Evolutionary conservation across 1,284 basidiomycete species (phyloP), one percentile per base, ranked within the genome.

Genomic region (Salmacisia buchloeana): DNA sequence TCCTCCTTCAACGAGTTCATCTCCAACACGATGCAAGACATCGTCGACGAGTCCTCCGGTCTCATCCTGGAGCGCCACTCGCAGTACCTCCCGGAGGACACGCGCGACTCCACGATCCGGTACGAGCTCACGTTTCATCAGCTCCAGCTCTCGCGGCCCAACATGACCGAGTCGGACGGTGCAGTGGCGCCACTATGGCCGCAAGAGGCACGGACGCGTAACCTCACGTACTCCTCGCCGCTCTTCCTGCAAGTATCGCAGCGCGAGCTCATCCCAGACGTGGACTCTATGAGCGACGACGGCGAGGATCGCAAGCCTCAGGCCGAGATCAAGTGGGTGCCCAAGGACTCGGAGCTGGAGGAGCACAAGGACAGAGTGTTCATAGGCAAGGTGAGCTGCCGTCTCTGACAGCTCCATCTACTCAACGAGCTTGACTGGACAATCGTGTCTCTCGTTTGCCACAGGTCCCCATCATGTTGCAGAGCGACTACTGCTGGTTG

Each of bases 1-100:
- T 93, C 96, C 83, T 94, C 92, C 33, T 99, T 96, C 83, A 94
- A 99, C 81, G 96, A 98, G 82, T 99, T 98, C 78, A 91, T 99
- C 58, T 92, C 94, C 81, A 97, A 97, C 78, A 97, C 94, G n/a
- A 97, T 99, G 90, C 94, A 98, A 82, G 94, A 98, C 80, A 85
- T 99, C 35, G 94, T 99, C 36, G 94, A 98, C 78, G 96, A 99
- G 82, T 92, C 91, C 71, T 84, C 88, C 35, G 91, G 91, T 74
- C 86, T 99, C 76, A 94, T 94, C 66, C 84, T 99, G 59, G 94
- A 98, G 82, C 94, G 98, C 82, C 89, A 89, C 64, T 89, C 92
- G 78, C 94, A 98, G 82, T 92, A 96, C 80, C 91, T 92, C 35
- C 66, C 72, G 13, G 75, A 72, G 29, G 77, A 75, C 57, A 76